Percentiles rank a stretch among this genome's conserved stretches.
These are phyloP conservation scores for Tylopilus balloui DNA, from an alignment of 768 basidiomycete genomes.

Conservation along the genomic window DNA sequence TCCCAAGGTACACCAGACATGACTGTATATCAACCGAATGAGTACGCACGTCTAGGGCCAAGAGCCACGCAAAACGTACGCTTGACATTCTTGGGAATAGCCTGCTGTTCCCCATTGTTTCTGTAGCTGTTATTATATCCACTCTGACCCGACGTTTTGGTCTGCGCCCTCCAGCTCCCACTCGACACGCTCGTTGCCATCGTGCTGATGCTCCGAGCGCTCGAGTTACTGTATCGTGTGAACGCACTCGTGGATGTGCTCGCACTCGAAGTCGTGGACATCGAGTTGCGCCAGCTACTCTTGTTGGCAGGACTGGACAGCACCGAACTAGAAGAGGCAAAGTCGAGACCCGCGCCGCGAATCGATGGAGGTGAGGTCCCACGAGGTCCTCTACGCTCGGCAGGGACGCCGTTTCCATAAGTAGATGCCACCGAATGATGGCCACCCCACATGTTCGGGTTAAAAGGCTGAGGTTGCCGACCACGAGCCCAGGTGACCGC, in stretches of 20 bases:
- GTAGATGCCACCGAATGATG: constrained; percentile 9
- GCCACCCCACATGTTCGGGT: constrained; percentile 19
- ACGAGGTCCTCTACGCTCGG: constrained; percentile 39
- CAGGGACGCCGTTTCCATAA: constrained; percentile 9
- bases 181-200: constrained; percentile 77
- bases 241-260: constrained; percentile 68
- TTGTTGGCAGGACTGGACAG: constrained; percentile 42
- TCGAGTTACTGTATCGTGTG: constrained; percentile 70
- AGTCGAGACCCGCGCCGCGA: constrained; percentile 45
- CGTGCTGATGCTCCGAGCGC: constrained; percentile 70
- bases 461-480: constrained; percentile 34
- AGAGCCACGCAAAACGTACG: constrained; percentile 45
- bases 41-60: not conserved
- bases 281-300: constrained; percentile 73
- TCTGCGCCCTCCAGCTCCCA: constrained; percentile 63
- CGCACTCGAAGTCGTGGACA: constrained; percentile 64
- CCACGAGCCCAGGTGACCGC: constrained; percentile 48
- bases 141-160: constrained; percentile 15
- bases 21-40: constrained; percentile 38
- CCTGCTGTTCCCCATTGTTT: constrained; percentile 24
- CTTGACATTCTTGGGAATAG: constrained; percentile 72
- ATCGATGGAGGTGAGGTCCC: constrained; percentile 57
- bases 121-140: constrained; percentile 15
- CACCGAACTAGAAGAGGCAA: constrained; percentile 57
- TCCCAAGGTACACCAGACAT: constrained; percentile 79